These are phyloP conservation scores for Dothiorella sarmentorum DNA, from an alignment of 2,329 filamentous ascomycete species.

Conservation along the genomic window DNA sequence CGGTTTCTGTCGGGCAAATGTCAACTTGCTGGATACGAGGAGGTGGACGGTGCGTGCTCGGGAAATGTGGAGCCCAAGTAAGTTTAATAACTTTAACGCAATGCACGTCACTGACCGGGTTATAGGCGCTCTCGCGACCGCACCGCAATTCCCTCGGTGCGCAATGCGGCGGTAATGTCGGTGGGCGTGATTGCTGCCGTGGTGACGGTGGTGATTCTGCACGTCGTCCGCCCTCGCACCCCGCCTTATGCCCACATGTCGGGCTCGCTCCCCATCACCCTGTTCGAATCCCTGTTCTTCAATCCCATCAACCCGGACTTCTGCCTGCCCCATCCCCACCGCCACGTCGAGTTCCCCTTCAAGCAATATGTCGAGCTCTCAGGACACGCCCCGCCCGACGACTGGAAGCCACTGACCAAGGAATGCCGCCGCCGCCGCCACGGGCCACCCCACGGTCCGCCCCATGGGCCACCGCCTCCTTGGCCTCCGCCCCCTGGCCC, in stretches of 20 bases:
- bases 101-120: too few relatives aligned
- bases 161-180: not conserved
- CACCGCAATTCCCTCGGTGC: not conserved
- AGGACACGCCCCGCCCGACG: not conserved
- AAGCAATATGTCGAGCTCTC: not conserved
- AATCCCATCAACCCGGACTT: slow-evolving; percentile 18
- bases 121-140: not conserved
- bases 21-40: slow-evolving; percentile 3
- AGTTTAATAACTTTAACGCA: not conserved
- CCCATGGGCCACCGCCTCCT: not conserved
- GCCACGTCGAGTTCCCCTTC: slow-evolving; percentile 8
- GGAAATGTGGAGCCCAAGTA: not conserved
- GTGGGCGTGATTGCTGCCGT: slow-evolving; percentile 22
- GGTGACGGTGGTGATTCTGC: slow-evolving; percentile 26
- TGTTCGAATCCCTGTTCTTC: slow-evolving; percentile 24
- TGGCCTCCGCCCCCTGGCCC: not conserved
- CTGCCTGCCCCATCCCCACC: slow-evolving; percentile 13
- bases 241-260: slow-evolving; percentile 39
- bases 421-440: slow-evolving; percentile 1
- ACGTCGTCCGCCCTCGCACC: slow-evolving; percentile 31
- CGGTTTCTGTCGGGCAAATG: not conserved
- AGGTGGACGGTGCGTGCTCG: not conserved
- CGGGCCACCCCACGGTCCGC: not conserved
- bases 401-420: slow-evolving; percentile 17
- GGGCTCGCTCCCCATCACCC: slow-evolving; percentile 34